phyloP scores from a whole-genome alignment of 768 basidiomycete genomes.

The Leucocoprinus leucothites region DNA sequence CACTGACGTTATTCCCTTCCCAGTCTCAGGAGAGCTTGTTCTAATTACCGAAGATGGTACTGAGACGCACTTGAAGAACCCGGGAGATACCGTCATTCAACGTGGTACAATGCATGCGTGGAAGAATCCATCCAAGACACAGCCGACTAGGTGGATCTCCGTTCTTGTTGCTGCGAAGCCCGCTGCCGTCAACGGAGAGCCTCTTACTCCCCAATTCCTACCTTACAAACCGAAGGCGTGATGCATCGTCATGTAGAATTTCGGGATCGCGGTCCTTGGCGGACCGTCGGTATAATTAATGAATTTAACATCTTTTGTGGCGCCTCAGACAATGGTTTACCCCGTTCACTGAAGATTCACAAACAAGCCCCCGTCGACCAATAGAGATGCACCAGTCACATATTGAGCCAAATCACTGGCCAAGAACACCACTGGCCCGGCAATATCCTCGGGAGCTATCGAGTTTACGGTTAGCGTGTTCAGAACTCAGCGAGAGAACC shows the following conservation, averaged over 20 bases:
- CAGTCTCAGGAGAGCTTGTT: conserved; percentile 54
- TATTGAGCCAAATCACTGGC: conserved; percentile 71
- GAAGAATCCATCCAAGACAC: conserved; percentile 47
- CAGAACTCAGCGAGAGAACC: background rate
- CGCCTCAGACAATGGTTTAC: background rate
- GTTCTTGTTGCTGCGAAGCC: conserved; percentile 55
- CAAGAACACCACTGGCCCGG: conserved; percentile 72
- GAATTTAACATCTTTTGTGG: conserved; percentile 1
- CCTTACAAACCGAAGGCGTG: background rate
- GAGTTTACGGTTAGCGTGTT: background rate
- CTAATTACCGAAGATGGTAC: conserved; percentile 55
- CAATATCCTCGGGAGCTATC: conserved; percentile 64
- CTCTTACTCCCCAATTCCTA: conserved; percentile 31
- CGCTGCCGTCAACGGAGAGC: conserved; percentile 41
- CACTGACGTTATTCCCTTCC: conserved; percentile 11
- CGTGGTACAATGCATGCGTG: conserved; percentile 61
- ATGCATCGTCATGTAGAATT: conserved; percentile 1
- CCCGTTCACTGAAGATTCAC: conserved; percentile 61
- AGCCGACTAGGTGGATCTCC: conserved; percentile 51
- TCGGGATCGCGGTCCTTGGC: background rate
- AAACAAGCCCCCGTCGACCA: conserved; percentile 74
- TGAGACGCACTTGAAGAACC: conserved; percentile 48
- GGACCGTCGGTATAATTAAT: conserved; percentile 4
- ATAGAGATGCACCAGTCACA: conserved; percentile 60
- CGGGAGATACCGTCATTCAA: conserved; percentile 56